Evolutionary conservation across 1,284 basidiomycete genomes (phyloP).

Genomic region (Fistulinella cinereoalba): DNA sequence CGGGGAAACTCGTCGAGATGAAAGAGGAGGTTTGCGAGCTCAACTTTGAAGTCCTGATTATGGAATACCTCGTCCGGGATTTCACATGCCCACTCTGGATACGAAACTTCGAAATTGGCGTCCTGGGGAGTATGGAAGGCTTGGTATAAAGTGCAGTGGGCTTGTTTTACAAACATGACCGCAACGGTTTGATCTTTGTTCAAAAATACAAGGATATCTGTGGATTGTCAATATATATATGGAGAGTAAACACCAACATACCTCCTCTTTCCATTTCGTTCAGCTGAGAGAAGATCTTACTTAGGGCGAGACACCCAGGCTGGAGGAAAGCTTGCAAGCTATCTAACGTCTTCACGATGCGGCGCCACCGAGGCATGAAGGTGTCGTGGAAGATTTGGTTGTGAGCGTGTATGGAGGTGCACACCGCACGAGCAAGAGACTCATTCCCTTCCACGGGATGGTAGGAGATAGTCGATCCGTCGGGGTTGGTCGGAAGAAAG

Average conservation of each 20-base stretch:
- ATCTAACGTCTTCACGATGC: background rate
- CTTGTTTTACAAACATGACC: slow-evolving; percentile 26
- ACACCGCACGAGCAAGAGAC: background rate
- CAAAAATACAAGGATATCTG: background rate
- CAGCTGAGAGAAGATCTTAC: background rate
- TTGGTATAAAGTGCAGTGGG: slow-evolving; percentile 24
- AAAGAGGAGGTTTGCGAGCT: slow-evolving; percentile 9
- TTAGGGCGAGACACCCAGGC: background rate
- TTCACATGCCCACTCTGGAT: background rate
- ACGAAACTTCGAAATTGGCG: background rate
- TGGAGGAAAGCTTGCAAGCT: background rate
- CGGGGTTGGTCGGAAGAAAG: background rate
- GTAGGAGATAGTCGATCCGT: background rate
- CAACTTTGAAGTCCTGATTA: slow-evolving; percentile 2
- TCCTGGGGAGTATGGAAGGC: slow-evolving; percentile 30
- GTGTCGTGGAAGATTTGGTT: background rate
- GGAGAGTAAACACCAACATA: background rate
- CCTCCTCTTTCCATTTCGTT: background rate
- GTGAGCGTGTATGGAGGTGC: background rate
- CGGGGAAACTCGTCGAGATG: slow-evolving; percentile 1
- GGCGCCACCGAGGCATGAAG: background rate
- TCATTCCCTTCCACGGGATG: background rate
- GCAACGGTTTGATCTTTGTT: slow-evolving; percentile 9
- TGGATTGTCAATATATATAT: background rate
- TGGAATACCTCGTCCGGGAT: slow-evolving; percentile 7